Percentiles rank a stretch among this genome's conserved stretches.
phyloP scores from a whole-genome alignment of 768 basidiomycete genomes.

The Boletus sensibilis region DNA sequence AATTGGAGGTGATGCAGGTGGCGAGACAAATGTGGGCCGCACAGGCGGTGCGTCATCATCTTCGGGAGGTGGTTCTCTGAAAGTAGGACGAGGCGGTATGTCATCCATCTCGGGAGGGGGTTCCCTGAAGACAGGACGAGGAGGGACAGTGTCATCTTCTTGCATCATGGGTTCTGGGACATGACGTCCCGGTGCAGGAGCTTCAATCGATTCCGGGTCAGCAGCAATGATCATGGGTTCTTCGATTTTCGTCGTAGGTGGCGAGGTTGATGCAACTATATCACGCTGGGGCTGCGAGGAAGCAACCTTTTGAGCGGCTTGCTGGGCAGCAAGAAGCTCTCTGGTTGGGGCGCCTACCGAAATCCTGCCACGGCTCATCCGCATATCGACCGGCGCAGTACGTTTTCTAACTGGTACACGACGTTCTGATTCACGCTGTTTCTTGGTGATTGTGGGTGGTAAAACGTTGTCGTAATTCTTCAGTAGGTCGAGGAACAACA shows the following conservation, averaged over 20 bases:
- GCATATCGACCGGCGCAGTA: conserved; percentile 86
- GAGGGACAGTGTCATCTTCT: conserved; percentile 21
- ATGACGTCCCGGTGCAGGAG: background rate
- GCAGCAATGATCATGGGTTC: conserved; percentile 13
- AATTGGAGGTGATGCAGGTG: conserved; percentile 26
- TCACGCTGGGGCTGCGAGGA: conserved; percentile 24
- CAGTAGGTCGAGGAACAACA: conserved; percentile 83
- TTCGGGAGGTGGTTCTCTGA: conserved; percentile 67
- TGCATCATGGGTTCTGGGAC: conserved; percentile 1
- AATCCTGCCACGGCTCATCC: conserved; percentile 75
- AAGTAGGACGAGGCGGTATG: conserved; percentile 42
- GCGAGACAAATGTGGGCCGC: conserved; percentile 20
- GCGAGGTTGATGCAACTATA: conserved; percentile 12
- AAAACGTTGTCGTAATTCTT: conserved; percentile 71
- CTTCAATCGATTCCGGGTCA: conserved; percentile 18
- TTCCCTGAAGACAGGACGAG: conserved; percentile 56
- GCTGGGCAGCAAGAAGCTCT: conserved; percentile 71
- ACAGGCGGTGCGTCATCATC: conserved; percentile 37
- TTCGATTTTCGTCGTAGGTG: conserved; percentile 17
- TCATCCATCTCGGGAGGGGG: conserved; percentile 47
- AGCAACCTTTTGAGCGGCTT: conserved; percentile 55
- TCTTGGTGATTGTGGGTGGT: conserved; percentile 78
- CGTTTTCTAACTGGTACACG: conserved; percentile 81
- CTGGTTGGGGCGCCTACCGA: conserved; percentile 68
- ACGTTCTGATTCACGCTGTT: conserved; percentile 85